Base-by-base conservation (phyloP, 2,329 filamentous ascomycete species). In the Dactylonectria macrodidyma region DNA sequence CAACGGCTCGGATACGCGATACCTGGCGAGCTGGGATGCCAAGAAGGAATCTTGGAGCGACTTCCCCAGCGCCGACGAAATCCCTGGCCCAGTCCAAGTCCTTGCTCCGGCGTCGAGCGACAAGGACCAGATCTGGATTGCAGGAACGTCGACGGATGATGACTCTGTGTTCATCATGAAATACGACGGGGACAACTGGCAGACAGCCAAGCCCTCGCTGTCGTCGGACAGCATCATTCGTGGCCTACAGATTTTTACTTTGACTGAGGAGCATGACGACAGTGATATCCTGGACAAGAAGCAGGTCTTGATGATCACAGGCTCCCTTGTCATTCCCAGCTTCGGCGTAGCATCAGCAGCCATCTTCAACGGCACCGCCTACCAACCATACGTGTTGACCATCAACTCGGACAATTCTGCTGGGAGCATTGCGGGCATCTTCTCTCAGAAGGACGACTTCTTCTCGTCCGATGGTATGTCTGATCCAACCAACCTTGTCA, bases 261-360 rank as follows among this genome's bases (percentile, higher is more conserved):
- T 97, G 22, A 92, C 88, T 1, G 82, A 91, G 56, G 82, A 89
- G 16, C 96, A 98, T 78, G 88, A 84, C 41, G 81, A 85, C 14
- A 90, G 88, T 2, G 81, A 88, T 44, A 84, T 95, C 7, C 82
- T 99, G 16, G 86, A 90, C 59, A 81, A 87, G 19, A 85, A 90
- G 69, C 90, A 96, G 78, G 87, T 90, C 4, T 88, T 99, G 41
- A 88, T 99, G 81, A 84, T 98, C 57, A 94, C 94, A n/a, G 96
- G 96, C 46, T 89, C 92, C 60, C 89, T 99, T 72, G 87, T 90
- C 71, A 86, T 98, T 19, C 89, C 92, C 0, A 84, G 84, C 56
- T 95, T 95, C 77, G 95, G 95, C 66, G 91, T 91, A 65, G 94
- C 92, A 6, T 97, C 95, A 14, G 95, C 94, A 9, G 95, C 91